phyloP scores from a whole-genome alignment of 306 rosid species.

The Cucurbita maxima region DNA sequence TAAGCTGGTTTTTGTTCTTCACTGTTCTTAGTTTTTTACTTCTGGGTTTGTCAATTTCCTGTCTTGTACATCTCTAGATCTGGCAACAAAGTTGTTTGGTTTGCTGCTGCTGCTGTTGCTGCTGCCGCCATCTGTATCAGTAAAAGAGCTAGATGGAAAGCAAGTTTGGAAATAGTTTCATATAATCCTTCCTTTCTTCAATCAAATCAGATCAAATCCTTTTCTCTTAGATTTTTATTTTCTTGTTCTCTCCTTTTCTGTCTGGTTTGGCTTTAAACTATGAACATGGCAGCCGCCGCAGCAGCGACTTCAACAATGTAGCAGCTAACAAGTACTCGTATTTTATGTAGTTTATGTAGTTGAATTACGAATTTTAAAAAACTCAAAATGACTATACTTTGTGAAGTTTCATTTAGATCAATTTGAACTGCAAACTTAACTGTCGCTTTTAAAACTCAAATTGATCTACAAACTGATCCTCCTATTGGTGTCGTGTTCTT shows the following conservation, averaged over 20 bases:
- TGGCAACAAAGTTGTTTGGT: conserved; percentile 30
- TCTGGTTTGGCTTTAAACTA: not conserved
- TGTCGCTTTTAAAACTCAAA: no score
- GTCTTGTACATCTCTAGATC: conserved; percentile 63
- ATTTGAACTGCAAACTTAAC: no score
- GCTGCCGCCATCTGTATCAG: conserved; percentile 16
- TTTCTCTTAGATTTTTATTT: not conserved
- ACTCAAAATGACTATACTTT: no score
- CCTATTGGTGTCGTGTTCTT: no score
- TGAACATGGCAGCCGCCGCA: no score
- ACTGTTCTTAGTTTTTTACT: not conserved
- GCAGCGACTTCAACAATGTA: no score
- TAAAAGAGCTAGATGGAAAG: conserved; percentile 43
- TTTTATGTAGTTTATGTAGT: no score
- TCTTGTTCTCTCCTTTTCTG: not conserved
- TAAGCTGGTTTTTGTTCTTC: not conserved
- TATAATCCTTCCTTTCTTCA: conserved; percentile 25
- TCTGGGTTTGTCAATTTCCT: conserved; percentile 45
- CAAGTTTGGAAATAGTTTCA: conserved; percentile 75
- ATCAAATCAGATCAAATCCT: not conserved
- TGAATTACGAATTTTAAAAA: no score
- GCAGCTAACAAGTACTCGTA: no score
- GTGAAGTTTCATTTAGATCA: no score
- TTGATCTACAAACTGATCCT: no score
- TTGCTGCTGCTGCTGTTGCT: conserved; percentile 19